These are phyloP conservation scores for Penicillium robsamsonii DNA, from an alignment of 495 filamentous ascomycete species.

Conservation along the genomic window DNA sequence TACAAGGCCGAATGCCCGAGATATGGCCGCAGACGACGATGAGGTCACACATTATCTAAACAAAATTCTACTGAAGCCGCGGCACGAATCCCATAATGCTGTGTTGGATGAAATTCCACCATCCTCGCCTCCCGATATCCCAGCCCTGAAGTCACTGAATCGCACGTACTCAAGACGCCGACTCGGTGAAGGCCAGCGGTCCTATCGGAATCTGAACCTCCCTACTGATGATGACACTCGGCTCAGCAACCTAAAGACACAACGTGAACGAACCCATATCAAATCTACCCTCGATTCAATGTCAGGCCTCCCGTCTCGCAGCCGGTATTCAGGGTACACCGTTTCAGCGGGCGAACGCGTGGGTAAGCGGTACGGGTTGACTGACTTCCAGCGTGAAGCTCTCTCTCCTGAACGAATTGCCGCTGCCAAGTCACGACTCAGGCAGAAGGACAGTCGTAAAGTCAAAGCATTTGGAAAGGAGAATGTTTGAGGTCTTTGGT, in stretches of 20 bases:
- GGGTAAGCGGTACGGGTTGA: slow-evolving; percentile 32
- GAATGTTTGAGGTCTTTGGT: slow-evolving; percentile 15
- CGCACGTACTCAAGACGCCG: slow-evolving; percentile 21
- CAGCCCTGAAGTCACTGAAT: slow-evolving; percentile 26
- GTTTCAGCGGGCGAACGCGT: slow-evolving; percentile 37
- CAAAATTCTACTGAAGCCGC: slow-evolving; percentile 28
- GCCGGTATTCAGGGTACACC: slow-evolving; percentile 21
- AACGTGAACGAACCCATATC: slow-evolving; percentile 35
- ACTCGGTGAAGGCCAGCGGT: slow-evolving; percentile 26
- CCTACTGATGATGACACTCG: slow-evolving; percentile 16
- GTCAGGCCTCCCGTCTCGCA: slow-evolving; percentile 16
- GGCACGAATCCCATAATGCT: slow-evolving; percentile 11
- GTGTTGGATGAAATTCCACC: slow-evolving; percentile 23
- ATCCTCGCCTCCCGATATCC: slow-evolving; percentile 37
- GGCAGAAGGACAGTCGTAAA: slow-evolving; percentile 47
- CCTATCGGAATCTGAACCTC: slow-evolving; percentile 28
- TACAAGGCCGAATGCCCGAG: slow-evolving; percentile 27
- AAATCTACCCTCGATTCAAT: slow-evolving; percentile 28
- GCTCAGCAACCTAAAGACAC: slow-evolving; percentile 21
- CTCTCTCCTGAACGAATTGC: slow-evolving; percentile 59
- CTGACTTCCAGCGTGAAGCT: slow-evolving; percentile 37
- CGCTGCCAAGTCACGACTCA: slow-evolving; percentile 62
- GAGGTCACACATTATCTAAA: slow-evolving; percentile 32
- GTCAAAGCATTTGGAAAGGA: slow-evolving; percentile 31
- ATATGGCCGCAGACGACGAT: slow-evolving; percentile 32